Percentiles rank a stretch among this genome's conserved stretches.
phyloP scores from a whole-genome alignment of 768 basidiomycete genomes.

The Flagelloscypha sp. region DNA sequence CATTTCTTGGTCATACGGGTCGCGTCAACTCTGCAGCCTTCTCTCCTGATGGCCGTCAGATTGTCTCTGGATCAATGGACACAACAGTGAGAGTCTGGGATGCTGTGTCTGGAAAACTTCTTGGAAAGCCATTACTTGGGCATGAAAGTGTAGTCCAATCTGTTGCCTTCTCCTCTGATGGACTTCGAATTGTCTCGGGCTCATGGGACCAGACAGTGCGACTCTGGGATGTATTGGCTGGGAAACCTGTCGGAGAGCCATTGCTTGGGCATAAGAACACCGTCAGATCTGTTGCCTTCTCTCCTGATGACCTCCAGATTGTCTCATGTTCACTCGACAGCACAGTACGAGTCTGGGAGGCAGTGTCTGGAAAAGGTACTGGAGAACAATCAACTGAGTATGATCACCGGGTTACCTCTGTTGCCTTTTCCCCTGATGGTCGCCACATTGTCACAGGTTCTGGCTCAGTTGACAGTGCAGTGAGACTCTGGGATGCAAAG shows the following conservation, averaged over 20 bases:
- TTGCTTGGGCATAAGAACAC: conserved; percentile 6
- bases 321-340: conserved; percentile 12
- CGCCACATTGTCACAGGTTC: conserved; percentile 6
- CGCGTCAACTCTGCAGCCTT: conserved; percentile 3
- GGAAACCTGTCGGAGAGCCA: neutral
- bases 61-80: conserved; percentile 36
- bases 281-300: conserved; percentile 11
- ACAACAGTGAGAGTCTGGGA: conserved; percentile 8
- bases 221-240: conserved; percentile 10
- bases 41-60: conserved; percentile 19
- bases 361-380: conserved; percentile 5
- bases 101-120: conserved; percentile 4
- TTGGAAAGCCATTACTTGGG: conserved; percentile 4
- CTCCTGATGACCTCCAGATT: conserved; percentile 12
- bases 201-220: conserved; percentile 11
- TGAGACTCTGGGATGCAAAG: conserved; percentile 7
- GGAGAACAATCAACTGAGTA: neutral
- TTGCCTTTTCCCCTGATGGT: conserved; percentile 9
- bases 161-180: conserved; percentile 36
- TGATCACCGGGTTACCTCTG: neutral
- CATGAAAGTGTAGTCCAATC: conserved; percentile 1
- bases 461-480: conserved; percentile 4
- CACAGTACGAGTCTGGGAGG: conserved; percentile 14
- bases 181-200: conserved; percentile 21
- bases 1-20: conserved; percentile 6